These are phyloP conservation scores for Schrenkiella parvula DNA, from an alignment of 345 rosid species.

Conservation along the genomic window DNA sequence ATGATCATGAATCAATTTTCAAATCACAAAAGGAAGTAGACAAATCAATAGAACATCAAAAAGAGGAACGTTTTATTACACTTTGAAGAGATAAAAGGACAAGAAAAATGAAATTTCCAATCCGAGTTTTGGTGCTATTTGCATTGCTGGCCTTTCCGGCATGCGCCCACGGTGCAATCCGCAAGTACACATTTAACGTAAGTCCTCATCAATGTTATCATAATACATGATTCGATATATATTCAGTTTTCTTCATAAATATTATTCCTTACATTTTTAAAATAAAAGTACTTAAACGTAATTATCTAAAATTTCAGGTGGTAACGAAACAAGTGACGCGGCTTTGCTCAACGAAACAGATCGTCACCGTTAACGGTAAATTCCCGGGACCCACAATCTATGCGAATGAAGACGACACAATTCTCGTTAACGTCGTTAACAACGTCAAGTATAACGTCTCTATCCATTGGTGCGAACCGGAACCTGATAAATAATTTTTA, in stretches of 20 bases:
- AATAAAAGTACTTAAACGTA: neutral
- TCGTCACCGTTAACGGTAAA: constrained; percentile 71
- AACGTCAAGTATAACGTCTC: constrained; percentile 81
- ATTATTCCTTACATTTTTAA: neutral
- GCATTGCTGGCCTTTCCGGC: constrained; percentile 23
- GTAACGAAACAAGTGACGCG: constrained; percentile 31
- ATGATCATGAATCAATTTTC: constrained; percentile 28
- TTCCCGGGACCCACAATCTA: constrained; percentile 84
- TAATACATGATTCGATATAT: neutral
- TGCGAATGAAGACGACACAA: constrained; percentile 76
- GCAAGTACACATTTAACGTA: constrained; percentile 35
- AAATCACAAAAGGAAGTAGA: constrained; percentile 21
- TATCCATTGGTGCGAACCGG: constrained; percentile 67
- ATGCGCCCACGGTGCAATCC: constrained; percentile 21
- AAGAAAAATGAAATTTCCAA: constrained; percentile 3
- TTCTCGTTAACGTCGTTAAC: constrained; percentile 73
- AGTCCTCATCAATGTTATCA: neutral
- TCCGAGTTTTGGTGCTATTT: constrained; percentile 22
- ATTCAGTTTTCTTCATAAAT: neutral
- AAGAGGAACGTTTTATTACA: neutral
- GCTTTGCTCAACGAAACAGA: constrained; percentile 33
- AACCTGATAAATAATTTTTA: neutral
- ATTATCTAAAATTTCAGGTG: constrained; percentile 14
- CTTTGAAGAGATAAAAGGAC: neutral
- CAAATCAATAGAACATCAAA: neutral